Evolutionary conservation across 163 green algal species (phyloP), one percentile per base, ranked within the genome.

Genomic region (Scenedesmus sp.): DNA sequence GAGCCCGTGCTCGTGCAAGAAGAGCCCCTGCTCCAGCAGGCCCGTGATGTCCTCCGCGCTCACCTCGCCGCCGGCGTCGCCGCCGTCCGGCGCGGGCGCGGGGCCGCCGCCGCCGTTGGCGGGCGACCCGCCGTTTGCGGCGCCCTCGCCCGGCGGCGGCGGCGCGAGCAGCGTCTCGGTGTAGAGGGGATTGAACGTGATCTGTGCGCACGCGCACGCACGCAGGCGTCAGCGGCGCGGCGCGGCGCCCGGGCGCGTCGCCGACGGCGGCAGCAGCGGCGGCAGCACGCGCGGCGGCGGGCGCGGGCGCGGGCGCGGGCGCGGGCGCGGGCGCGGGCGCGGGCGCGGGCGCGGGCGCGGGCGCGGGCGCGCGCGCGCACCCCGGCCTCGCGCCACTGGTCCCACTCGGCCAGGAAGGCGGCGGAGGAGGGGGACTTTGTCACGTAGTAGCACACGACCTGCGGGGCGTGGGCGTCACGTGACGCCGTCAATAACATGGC

Each of bases 381-480:
- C 78, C 91, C 91, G 18, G 87, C 88, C 22, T 91, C 87, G 20
- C 91, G 83, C 91, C 90, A 94, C 10, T 47, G 60, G 63, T 95
- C 91, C 90, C 90, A 95, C 45, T 95, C 91, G 18, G 86, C 54
- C 4, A 95, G 63, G 72, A 91, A 95, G 14, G 89, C 85, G 20
- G 88, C 91, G 4, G 78, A 76, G 20, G 77, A 28, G 14, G 82
- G 79, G 2, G 45, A 84, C 18, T 83, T 71, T 1, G 84, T 75
- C 36, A 89, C 51, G 53, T 92, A 91, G 18, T 88, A 79, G 29
- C 86, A 80, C 5, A 63, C 64, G 33, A 81, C 73, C n/a, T n/a
- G n/a, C n/a, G n/a, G n/a, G n/a, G n/a, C n/a, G n/a, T n/a, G n/a
- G n/a, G n/a, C n/a, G n/a, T n/a, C n/a, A n/a, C n/a, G n/a, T n/a